phyloP scores from a whole-genome alignment of 2,329 filamentous ascomycete genomes.

The Diplodia mutila region DNA sequence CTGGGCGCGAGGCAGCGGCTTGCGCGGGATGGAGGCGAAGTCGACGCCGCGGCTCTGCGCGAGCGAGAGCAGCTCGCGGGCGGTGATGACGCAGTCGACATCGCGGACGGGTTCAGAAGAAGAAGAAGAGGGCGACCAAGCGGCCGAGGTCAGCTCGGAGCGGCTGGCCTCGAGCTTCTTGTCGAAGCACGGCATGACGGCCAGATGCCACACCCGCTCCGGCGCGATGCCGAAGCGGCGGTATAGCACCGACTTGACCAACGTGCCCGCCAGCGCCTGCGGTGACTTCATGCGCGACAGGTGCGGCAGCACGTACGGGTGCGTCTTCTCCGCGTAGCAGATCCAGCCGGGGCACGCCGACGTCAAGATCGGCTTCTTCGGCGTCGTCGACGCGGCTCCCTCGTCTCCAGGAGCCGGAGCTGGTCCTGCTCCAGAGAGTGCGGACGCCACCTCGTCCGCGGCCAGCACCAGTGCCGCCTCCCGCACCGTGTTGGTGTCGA shows the following conservation, averaged over 20 bases:
- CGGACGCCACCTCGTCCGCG: slow-evolving; percentile 51
- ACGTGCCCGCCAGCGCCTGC: slow-evolving; percentile 86
- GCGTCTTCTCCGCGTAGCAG: slow-evolving; percentile 98
- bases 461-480: slow-evolving; percentile 75
- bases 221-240: slow-evolving; percentile 72
- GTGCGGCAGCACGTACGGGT: slow-evolving; percentile 89
- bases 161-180: slow-evolving; percentile 97
- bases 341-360: slow-evolving; percentile 97
- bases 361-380: slow-evolving; percentile 71
- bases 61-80: slow-evolving; percentile 89
- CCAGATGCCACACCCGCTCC: slow-evolving; percentile 87
- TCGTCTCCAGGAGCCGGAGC: slow-evolving; percentile 34
- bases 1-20: slow-evolving; percentile 53
- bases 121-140: slow-evolving; percentile 58
- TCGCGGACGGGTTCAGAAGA: slow-evolving; percentile 64
- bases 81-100: slow-evolving; percentile 97
- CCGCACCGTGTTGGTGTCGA: slow-evolving; percentile 84
- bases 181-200: slow-evolving; percentile 98
- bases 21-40: slow-evolving; percentile 72
- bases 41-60: slow-evolving; percentile 78
- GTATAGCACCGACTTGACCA: slow-evolving; percentile 85
- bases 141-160: slow-evolving; percentile 82
- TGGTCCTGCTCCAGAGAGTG: slow-evolving; percentile 33
- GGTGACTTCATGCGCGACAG: slow-evolving; percentile 91
- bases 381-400: slow-evolving; percentile 48